Base-by-base conservation (phyloP, 371 early-diverging fungal species). In the Circinella minor region DNA sequence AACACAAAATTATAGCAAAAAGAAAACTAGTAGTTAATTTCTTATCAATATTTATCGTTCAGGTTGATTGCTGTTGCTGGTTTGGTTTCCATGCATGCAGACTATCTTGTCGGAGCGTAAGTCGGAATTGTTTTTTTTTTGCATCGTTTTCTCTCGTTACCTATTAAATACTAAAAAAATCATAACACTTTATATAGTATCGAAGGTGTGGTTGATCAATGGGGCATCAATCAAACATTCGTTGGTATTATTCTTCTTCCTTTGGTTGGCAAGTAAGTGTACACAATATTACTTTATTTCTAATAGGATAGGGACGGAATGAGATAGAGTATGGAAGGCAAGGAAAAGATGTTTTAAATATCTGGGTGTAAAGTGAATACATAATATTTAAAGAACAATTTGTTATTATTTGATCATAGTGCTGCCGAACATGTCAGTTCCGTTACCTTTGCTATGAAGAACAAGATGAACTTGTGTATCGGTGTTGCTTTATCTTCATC, bases 391-490 rank as follows among this genome's bases (percentile, higher is more conserved):
- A 17, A 51, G 1, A 1, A 14, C 15, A 4, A 51, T n/a, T 27
- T 15, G 51, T 51, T 20, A 34, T n/a, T 36, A 13, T 34, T 11
- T 86, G 27, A 85, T 34, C 82, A 82, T 69, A 82, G 80, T 17
- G 69, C 55, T 34, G 85, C 85, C 27, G 85, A 85, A 55, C 95
- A 97, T 77, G 90, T 92, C 48, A 92, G 92, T 37, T 94, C 95
- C 1, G 91, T 95, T 36, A 90, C 91, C 6, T 89, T 92, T 51
- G 95, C 97, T 2, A 86, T 93, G 77, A 89, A 93, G 71, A 88
- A 96, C 86, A 95, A 96, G 81, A 95, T 97, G 94, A 95, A 97
- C 65, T 78, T 95, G 55, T 86, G 92, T 11, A 86, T 98, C 59
- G 90, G 92, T 38, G 91, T 97, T 65, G 95, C 97, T n/a, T 77